Base-by-base conservation (phyloP, 73 alveolate genomes). In the Effrenium voratum region DNA sequence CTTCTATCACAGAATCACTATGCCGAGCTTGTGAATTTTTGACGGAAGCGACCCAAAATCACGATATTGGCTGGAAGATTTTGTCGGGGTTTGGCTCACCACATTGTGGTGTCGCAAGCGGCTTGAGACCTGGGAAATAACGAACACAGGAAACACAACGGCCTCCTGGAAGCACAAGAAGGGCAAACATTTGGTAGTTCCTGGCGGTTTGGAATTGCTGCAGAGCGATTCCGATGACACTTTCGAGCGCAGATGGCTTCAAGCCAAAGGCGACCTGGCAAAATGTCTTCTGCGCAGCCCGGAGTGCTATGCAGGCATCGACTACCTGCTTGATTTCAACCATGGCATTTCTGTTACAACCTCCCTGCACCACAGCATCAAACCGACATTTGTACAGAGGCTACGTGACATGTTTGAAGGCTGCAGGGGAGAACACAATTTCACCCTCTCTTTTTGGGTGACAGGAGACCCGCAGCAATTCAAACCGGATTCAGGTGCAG, bases 201-300 rank as follows among this genome's bases (percentile, higher is more conserved):
- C 32, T 43, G 49, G 36, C 47, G 81, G 81, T 32, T 70, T 70
- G 81, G 47, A 70, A 46, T 30, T 70, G 1, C 47, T 70, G 1
- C 1, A 15, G 81, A 34, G 81, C 36, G 81, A 70, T 46, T 34
- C 81, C 28, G 81, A 32, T 4, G 22, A 70, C 32, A 70, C 36
- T 46, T 70, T 70, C 81, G 81, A 70, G 32, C 47, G 3, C 81
- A 70, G 81, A 70, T 70, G 81, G 81, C 81, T 19, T 43, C 13
- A 68, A 45, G 80, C 80, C 34, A 68, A n/a, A 6, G 80, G 80
- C 80, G 34, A 45, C 34, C 80, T 68, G 22, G 46, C 30, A 45
- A 45, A 45, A 68, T 45, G 80, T 68, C 46, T 70, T 70, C 81
- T 70, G 81, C 81, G 36, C 81, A 70, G 81, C 81, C 60, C 87